Evolutionary conservation across 495 filamentous ascomycete genomes (phyloP).

Genomic region (Beverwykella pulmonaria): DNA sequence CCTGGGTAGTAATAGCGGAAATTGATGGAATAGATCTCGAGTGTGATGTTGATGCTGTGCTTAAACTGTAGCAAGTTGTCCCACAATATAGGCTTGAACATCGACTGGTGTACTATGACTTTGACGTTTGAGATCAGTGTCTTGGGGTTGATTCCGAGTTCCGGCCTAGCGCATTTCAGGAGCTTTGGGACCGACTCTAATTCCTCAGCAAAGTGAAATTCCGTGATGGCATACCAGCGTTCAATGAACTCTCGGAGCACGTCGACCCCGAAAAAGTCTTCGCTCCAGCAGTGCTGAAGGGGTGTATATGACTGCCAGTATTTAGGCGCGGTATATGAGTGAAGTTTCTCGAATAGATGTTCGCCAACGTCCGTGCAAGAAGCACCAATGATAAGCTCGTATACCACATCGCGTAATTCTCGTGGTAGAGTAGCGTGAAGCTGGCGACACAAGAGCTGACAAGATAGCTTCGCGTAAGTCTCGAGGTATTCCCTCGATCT

Average conservation of each 20-base stretch:
- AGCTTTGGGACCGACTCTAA: not conserved
- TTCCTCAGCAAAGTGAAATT: not conserved
- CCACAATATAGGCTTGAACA: not conserved
- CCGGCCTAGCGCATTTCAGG: not conserved
- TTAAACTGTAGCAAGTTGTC: not conserved
- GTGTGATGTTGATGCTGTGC: not conserved
- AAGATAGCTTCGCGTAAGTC: not conserved
- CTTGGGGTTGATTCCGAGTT: not conserved
- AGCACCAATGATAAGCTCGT: not conserved
- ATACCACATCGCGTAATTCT: not conserved
- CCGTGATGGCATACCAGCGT: not conserved
- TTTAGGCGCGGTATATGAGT: not conserved
- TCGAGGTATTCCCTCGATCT: not conserved
- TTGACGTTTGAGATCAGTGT: not conserved
- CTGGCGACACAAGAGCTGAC: not conserved
- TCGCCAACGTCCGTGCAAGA: not conserved
- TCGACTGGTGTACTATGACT: not conserved
- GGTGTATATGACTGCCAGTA: not conserved
- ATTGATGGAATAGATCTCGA: not conserved
- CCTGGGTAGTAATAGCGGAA: too few species aligned
- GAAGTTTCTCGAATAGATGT: not conserved
- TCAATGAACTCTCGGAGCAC: not conserved
- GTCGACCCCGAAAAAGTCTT: not conserved
- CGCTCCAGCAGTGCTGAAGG: not conserved
- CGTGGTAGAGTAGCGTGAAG: not conserved